Evolutionary conservation across 2,329 filamentous ascomycete species (phyloP), one percentile per base, ranked within the genome.

Genomic region (Hymenoscyphus fraxineus): DNA sequence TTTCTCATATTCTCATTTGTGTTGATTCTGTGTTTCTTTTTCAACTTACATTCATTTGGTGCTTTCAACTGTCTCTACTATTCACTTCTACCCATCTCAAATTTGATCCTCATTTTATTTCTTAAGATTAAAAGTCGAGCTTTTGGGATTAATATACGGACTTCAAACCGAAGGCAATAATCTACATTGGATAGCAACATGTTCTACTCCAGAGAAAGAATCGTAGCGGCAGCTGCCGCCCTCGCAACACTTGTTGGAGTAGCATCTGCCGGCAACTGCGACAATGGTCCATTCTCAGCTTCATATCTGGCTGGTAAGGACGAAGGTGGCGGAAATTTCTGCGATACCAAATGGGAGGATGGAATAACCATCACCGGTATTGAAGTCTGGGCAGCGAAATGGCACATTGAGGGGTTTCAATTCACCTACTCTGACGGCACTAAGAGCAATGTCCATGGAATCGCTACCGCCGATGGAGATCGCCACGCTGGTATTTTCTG

Each of bases 371-470:
- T 60, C 15, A 60, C 58, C 13, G 58, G 58, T 31, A 31, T 60
- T 40, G 58, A 60, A 60, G 58, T 44, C n/a, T 60, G 58, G 58
- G 58, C 58, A 3, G 41, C 38, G 12, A 27, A 60, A 15, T 60
- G 58, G 58, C 38, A 47, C 10, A 31, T 60, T 6, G 31, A 60
- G 31, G 58, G 58, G 31, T 15, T 60, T 7, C 58, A 60, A 51
- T 44, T 44, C 22, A 13, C 40, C 6, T 60, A 60, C 31, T 60
- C 58, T 13, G 58, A 60, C 27, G 58, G 58, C 3, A 60, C 58
- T 19, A 60, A 60, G 31, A 19, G 38, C 22, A 9, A 22, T 35
- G 12, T 60, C 16, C 22, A 27, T 16, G 58, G 58, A 6, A 12
- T 31, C n/a, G 31, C n/a, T 35, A 51, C 41, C 12, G 44, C 44